phyloP scores from a whole-genome alignment of 2,329 filamentous ascomycete species.

The Penicillium nordicum region DNA sequence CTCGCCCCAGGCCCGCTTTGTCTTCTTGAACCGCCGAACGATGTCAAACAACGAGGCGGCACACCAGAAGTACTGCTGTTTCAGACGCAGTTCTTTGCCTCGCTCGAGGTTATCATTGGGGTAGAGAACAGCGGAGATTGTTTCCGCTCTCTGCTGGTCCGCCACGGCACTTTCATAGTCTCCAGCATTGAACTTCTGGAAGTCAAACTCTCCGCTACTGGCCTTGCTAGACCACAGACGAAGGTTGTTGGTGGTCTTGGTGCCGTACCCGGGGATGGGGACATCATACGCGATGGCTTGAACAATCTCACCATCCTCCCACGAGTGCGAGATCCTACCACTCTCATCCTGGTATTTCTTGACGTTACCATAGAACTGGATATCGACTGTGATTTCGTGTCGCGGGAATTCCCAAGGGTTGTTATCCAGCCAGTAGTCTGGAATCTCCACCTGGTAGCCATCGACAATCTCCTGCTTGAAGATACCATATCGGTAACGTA shows the following conservation, averaged over 20 bases:
- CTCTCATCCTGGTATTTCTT: constrained; percentile 69
- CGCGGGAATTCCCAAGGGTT: constrained; percentile 99
- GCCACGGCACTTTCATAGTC: constrained; percentile 97
- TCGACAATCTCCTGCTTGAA: constrained; percentile 99
- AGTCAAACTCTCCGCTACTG: constrained; percentile 95
- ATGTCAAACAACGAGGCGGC: constrained; percentile 95
- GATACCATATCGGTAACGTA: constrained; percentile 94
- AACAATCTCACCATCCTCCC: constrained; percentile 93
- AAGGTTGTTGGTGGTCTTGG: constrained; percentile 90
- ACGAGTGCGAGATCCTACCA: constrained; percentile 70
- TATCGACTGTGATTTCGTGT: constrained; percentile 91
- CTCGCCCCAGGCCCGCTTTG: constrained; percentile 82
- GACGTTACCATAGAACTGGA: constrained; percentile 92
- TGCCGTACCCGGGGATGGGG: constrained; percentile 84
- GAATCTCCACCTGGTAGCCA: constrained; percentile 96
- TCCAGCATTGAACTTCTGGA: constrained; percentile 98
- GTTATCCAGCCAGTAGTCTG: constrained; percentile 98
- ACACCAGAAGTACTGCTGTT: constrained; percentile 99
- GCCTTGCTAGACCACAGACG: constrained; percentile 97
- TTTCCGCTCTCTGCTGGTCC: constrained; percentile 98
- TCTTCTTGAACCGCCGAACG: constrained; percentile 96
- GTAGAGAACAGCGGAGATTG: constrained; percentile 94
- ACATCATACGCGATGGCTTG: constrained; percentile 92
- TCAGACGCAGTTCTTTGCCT: constrained; percentile 93
- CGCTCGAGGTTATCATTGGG: constrained; percentile 96